phyloP scores from a whole-genome alignment of 331 rosid species.

The Malus hybrid region DNA sequence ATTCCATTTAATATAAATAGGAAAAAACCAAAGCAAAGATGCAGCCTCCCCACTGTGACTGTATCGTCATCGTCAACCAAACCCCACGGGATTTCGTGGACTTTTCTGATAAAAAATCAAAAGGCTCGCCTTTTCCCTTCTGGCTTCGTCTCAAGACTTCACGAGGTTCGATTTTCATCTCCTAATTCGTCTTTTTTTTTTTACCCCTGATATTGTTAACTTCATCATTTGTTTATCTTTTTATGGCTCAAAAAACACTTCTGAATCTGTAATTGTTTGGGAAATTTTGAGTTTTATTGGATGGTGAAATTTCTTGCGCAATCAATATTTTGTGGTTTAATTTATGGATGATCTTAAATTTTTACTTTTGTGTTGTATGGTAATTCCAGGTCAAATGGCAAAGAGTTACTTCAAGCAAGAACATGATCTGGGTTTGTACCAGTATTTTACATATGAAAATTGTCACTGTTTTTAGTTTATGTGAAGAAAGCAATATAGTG shows the following conservation, averaged over 20 bases:
- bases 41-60: background rate
- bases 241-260: background rate
- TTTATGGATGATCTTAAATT: background rate
- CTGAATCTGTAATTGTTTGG: background rate
- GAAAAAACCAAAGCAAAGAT: background rate
- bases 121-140: background rate
- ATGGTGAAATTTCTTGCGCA: background rate
- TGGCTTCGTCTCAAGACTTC: background rate
- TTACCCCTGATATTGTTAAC: background rate
- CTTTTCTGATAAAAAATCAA: conserved; percentile 2
- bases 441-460: background rate
- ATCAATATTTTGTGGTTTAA: background rate
- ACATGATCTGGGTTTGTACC: conserved; percentile 72
- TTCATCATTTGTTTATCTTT: background rate
- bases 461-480: background rate
- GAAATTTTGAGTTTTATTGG: background rate
- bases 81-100: background rate
- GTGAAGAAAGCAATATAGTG: background rate
- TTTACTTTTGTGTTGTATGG: conserved; percentile 5
- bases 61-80: background rate
- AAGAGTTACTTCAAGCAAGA: conserved; percentile 97
- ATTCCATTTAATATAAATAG: no score
- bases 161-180: background rate
- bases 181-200: background rate
- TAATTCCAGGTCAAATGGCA: conserved; percentile 65